Conservation (phyloP, 139 green algal genomes). For the Tetraselmis striata region DNA sequence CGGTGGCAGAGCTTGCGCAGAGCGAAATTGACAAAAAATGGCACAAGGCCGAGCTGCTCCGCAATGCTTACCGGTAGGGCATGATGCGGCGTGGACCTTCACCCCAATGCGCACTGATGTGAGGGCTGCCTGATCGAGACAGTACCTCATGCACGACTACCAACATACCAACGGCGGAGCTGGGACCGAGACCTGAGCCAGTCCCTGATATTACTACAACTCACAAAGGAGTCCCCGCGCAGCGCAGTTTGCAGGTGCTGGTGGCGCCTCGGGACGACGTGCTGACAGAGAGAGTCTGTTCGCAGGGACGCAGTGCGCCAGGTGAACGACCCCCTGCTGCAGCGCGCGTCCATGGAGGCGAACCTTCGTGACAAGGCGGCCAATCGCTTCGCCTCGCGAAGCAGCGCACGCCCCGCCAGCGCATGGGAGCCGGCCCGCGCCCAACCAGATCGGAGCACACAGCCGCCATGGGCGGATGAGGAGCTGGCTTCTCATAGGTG, state of each 20-base stretch:
- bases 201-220: no score
- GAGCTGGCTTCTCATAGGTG: neutral
- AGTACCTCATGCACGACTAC: neutral
- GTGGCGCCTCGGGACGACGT: no score
- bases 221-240: no score
- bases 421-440: neutral
- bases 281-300: no score
- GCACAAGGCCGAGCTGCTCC: neutral
- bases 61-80: neutral
- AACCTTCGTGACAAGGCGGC: no score
- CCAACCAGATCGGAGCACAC: neutral
- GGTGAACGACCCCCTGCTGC: neutral
- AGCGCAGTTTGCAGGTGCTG: neutral
- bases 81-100: neutral
- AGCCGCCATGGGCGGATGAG: neutral
- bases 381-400: neutral
- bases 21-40: neutral
- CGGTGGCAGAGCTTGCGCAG: neutral
- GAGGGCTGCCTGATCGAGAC: neutral
- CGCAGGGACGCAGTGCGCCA: neutral
- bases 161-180: no score
- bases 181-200: no score
- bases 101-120: neutral
- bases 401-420: neutral
- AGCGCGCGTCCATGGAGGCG: neutral